Evolutionary conservation across 73 alveolate genomes (phyloP), one percentile per base, ranked within the genome.

Genomic region (Breviolum minutum): DNA sequence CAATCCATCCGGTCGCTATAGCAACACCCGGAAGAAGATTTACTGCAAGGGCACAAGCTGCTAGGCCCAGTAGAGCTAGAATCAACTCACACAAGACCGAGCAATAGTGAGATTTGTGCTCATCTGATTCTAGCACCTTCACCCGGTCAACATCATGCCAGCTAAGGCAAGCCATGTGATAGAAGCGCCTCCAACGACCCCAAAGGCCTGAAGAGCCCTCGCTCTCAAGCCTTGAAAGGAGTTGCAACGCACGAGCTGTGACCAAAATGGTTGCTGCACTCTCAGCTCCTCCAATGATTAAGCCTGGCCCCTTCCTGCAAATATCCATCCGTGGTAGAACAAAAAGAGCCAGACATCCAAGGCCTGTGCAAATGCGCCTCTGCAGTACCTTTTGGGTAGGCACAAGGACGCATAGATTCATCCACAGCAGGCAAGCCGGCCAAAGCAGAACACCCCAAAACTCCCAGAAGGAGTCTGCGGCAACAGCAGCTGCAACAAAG

Each of bases 131-230:
- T 80, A 92, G 83, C 8, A 29, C 97, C 66, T 61, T 73, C 79
- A 92, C 97, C 27, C 97, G 63, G 97, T 92, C 97, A 10, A 92
- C 89, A 26, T 92, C 97, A n/a, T 92, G 97, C 97, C 97, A 92
- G 40, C 96, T 90, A n/a, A 90, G 96, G 87, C 96, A 90, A 7
- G 96, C 96, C 96, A 90, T 90, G 86, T 90, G 96, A 61, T 90
- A 90, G 87, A 90, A 90, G 66, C 96, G 96, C 32, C 96, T 30
- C 96, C 96, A 90, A 8, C 96, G 86, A 12, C 96, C 96, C 96
- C 96, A 90, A 24, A 30, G 63, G 20, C 63, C 54, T 13, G 63
- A 63, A 14, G 82, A 30, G 68, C 95, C 76, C 66, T 70, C 73
- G 26, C 60, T 62, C 68, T 90, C 96, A 27, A 90, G 76, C 87